These are phyloP conservation scores for Alternaria tenuissima DNA, from an alignment of 2,329 filamentous ascomycete species.

Conservation along the genomic window DNA sequence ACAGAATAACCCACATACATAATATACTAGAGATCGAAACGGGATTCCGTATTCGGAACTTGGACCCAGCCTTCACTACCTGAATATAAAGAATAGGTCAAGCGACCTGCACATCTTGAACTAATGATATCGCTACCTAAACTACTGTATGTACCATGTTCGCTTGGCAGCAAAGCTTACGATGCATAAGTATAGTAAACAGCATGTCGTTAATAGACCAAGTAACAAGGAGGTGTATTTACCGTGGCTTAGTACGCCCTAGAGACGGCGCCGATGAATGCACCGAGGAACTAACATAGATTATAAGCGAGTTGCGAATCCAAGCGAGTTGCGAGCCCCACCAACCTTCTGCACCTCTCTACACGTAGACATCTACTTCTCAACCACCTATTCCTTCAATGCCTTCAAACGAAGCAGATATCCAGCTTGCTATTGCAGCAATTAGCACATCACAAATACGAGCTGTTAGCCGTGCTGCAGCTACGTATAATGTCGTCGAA, in stretches of 20 bases:
- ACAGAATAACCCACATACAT: background rate
- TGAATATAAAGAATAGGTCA: background rate
- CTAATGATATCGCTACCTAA: background rate
- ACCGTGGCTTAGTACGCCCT: background rate
- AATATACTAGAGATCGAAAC: background rate
- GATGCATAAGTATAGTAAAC: background rate
- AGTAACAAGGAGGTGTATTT: background rate
- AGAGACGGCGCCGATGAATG: background rate
- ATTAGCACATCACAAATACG: too few relatives aligned
- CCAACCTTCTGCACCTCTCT: too few relatives aligned
- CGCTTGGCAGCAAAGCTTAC: background rate
- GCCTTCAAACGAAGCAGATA: too few relatives aligned
- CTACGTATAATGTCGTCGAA: too few relatives aligned
- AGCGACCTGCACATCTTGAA: background rate
- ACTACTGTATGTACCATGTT: background rate
- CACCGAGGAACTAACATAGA: background rate
- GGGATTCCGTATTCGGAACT: background rate
- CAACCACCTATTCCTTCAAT: too few relatives aligned
- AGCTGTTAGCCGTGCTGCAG: too few relatives aligned
- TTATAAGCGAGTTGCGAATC: too few relatives aligned
- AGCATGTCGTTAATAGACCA: background rate
- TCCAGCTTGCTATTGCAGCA: too few relatives aligned
- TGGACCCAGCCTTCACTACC: background rate
- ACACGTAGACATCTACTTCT: too few relatives aligned
- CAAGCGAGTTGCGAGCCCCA: too few relatives aligned